Evolutionary conservation across 1,284 basidiomycete species (phyloP).

Genomic region (Naganishia cerealis): DNA sequence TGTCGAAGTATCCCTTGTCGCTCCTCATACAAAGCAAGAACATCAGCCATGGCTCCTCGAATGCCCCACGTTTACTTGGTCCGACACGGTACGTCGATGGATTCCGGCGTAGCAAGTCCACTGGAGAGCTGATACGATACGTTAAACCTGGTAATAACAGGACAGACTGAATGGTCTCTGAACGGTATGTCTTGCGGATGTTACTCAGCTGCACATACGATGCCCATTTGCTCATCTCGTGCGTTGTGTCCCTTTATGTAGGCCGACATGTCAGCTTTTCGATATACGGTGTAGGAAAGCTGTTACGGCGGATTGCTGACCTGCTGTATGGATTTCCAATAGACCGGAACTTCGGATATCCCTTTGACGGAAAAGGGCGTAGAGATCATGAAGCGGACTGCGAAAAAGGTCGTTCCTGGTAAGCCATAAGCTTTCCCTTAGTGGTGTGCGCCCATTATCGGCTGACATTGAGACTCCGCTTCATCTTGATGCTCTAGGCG

Average conservation of each 20-base stretch:
- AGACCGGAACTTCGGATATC: slow-evolving; percentile 87
- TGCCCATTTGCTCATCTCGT: slow-evolving; percentile 1
- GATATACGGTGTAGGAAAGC: slow-evolving; percentile 2
- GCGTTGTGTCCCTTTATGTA: slow-evolving; percentile 25
- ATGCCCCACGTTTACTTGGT: slow-evolving; percentile 56
- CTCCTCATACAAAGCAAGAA: neutral
- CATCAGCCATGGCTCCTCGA: slow-evolving; percentile 41
- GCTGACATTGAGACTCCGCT: neutral
- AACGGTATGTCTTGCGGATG: slow-evolving; percentile 62
- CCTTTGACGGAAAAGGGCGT: slow-evolving; percentile 81
- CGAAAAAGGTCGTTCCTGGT: slow-evolving; percentile 62
- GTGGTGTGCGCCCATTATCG: neutral
- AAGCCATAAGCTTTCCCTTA: neutral
- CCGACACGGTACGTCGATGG: slow-evolving; percentile 44
- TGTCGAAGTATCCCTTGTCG: neutral
- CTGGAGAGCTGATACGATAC: neutral
- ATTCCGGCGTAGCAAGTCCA: neutral
- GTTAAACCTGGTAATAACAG: slow-evolving; percentile 52
- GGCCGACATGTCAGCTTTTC: slow-evolving; percentile 67
- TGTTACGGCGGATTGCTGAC: slow-evolving; percentile 19
- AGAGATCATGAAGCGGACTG: slow-evolving; percentile 67
- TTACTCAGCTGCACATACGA: neutral
- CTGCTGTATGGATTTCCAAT: slow-evolving; percentile 7
- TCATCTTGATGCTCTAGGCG: slow-evolving; percentile 56
- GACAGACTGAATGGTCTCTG: slow-evolving; percentile 91